Base-by-base conservation (phyloP, 345 rosid species). In the Aegle marmelos region DNA sequence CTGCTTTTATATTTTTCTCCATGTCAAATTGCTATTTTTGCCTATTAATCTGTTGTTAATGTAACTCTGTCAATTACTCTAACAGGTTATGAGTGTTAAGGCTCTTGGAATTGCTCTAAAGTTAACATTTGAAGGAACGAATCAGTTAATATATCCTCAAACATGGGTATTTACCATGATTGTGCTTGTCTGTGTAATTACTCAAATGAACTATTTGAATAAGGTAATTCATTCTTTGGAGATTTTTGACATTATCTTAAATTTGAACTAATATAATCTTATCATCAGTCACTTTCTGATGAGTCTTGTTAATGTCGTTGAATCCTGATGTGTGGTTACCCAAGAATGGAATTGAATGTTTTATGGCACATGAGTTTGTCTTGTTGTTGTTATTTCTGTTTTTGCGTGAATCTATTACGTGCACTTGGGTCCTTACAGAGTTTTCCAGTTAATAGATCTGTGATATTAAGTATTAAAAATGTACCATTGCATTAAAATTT, bases 21-120 rank as follows among this genome's bases (percentile, higher is more conserved):
- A 68, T 71, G 37, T 59, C 54, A 39, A 57, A 54, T 45, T 64
- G 53, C 33, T 25, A 9, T 28, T 74, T 13, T 34, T 50, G 17
- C 50, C 50, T 54, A 58, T 16, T 27, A 9, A 60, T 54, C 28
- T 45, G 36, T 50, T 56, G 36, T 59, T n/a, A 45, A 27, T 58
- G 11, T 68, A 22, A 71, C 53, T 28, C 58, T 64, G 14, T 65
- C 60, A 41, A 31, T 30, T 31, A 58, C 57, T 24, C 36, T 81
- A 78, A 66, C 83, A 92, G 94, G 97, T 92, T 70, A 92, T 92
- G 97, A 85, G 91, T 33, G 97, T 92, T 13, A 92, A 92, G 83
- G 97, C 94, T 71, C 88, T 92, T 54, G 94, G 97, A 72, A 92
- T 92, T 77, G 94, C 93, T 57, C 66, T 92, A 73, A 92, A 92